Conservation (phyloP, 2,329 filamentous ascomycete genomes). For the Neophaeococcomyces mojaviensis region DNA sequence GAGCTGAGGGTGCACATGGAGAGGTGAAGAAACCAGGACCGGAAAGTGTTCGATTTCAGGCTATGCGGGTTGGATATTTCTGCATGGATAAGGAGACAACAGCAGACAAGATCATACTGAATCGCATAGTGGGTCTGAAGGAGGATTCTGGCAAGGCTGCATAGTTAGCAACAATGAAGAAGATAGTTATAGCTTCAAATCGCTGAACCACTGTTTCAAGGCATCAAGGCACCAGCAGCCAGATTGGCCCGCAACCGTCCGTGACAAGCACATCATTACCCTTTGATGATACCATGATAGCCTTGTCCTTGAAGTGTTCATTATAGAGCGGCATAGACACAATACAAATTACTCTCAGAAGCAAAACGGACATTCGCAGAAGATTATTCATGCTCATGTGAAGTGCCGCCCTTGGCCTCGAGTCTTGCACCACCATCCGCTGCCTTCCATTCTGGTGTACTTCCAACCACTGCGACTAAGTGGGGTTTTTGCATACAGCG, state of each 20-base stretch:
- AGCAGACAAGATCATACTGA: slow-evolving; percentile 69
- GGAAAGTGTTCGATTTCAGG: slow-evolving; percentile 83
- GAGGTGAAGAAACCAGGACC: slow-evolving; percentile 39
- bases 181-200: background rate
- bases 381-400: background rate
- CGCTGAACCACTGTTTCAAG: too few species aligned
- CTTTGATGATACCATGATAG: slow-evolving; percentile 1
- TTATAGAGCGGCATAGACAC: too few species aligned
- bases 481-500: background rate
- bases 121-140: slow-evolving; percentile 86
- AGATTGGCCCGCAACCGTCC: too few species aligned
- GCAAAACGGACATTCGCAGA: slow-evolving; percentile 12
- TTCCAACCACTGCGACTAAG: background rate
- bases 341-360: background rate
- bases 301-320: background rate
- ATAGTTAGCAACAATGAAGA: background rate
- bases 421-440: too few species aligned
- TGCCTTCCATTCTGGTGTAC: too few species aligned
- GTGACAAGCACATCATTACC: background rate
- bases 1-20: slow-evolving; percentile 30
- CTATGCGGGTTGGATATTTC: slow-evolving; percentile 80
- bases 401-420: too few species aligned
- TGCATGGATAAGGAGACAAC: slow-evolving; percentile 72
- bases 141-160: slow-evolving; percentile 68
- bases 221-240: too few species aligned